These are phyloP conservation scores for Datisca glomerata DNA, from an alignment of 306 rosid genomes.

Conservation along the genomic window DNA sequence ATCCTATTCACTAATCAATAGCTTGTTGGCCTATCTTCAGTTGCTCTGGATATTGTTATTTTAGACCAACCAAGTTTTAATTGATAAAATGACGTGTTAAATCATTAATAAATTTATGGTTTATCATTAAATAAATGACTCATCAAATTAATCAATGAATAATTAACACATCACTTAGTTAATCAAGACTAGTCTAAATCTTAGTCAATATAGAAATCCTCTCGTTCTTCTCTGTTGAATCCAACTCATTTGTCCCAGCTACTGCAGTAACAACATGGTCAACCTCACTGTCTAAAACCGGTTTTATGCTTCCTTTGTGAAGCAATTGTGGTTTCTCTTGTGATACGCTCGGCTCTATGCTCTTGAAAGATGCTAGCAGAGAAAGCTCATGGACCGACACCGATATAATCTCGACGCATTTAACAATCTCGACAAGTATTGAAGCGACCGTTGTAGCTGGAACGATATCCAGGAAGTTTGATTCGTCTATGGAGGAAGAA, in stretches of 20 bases:
- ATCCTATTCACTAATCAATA: too few relatives aligned
- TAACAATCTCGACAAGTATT: conserved; percentile 48
- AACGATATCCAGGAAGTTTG: conserved; percentile 34
- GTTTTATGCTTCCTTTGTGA: conserved; percentile 62
- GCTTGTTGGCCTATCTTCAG: too few relatives aligned
- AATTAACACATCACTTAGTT: too few relatives aligned
- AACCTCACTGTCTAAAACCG: conserved; percentile 27
- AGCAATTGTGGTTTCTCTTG: conserved; percentile 50
- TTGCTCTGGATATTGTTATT: too few relatives aligned
- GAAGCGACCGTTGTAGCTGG: conserved; percentile 55
- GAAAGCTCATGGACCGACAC: conserved; percentile 62
- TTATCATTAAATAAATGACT: neutral
- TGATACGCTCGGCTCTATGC: conserved; percentile 23
- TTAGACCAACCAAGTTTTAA: too few relatives aligned
- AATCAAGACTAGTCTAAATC: too few relatives aligned
- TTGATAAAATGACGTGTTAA: too few relatives aligned
- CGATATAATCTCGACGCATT: conserved; percentile 45
- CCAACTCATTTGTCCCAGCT: conserved; percentile 8
- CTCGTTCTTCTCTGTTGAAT: conserved; percentile 16
- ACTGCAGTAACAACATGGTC: conserved; percentile 39
- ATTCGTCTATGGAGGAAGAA: conserved; percentile 21
- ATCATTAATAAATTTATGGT: neutral
- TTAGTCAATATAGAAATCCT: too few relatives aligned
- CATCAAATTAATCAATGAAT: too few relatives aligned
- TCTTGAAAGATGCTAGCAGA: conserved; percentile 42